These are phyloP conservation scores for Dujonia santamariae DNA, from an alignment of 1,139 yeast species.

Conservation along the genomic window DNA sequence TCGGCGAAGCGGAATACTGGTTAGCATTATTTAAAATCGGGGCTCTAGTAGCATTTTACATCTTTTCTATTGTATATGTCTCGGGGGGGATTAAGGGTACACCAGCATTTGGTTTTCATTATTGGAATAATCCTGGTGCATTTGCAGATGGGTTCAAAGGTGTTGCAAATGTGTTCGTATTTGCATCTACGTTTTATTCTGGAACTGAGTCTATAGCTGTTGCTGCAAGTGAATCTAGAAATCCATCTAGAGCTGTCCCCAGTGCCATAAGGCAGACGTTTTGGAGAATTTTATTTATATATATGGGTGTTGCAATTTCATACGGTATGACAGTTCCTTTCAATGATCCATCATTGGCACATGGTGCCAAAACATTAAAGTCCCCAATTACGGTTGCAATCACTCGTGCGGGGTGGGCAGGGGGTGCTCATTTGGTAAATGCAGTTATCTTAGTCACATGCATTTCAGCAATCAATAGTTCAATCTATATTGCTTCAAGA, in stretches of 20 bases:
- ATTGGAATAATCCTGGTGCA: conserved; percentile 52
- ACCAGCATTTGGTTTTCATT: conserved; percentile 50
- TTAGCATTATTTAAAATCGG: conserved; percentile 54
- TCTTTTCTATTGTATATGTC: conserved; percentile 56
- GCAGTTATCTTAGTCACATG: conserved; percentile 52
- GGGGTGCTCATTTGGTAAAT: conserved; percentile 49
- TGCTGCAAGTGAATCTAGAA: conserved; percentile 54
- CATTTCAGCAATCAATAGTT: conserved; percentile 52
- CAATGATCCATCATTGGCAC: conserved; percentile 35
- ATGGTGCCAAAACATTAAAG: conserved; percentile 24
- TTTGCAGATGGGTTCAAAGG: conserved; percentile 60
- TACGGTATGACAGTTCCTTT: conserved; percentile 58
- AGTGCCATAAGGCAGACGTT: conserved; percentile 58
- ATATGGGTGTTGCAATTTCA: conserved; percentile 51
- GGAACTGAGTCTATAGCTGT: conserved; percentile 60
- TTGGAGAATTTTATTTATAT: conserved; percentile 50
- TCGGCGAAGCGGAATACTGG: conserved; percentile 71
- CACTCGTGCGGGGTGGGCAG: conserved; percentile 45
- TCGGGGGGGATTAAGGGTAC: conserved; percentile 63
- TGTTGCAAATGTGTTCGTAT: conserved; percentile 67
- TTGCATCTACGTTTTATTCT: conserved; percentile 59
- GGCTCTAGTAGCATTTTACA: conserved; percentile 55
- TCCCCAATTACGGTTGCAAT: conserved; percentile 47
- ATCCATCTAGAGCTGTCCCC: conserved; percentile 56
- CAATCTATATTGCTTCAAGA: conserved; percentile 51